Conservation (phyloP, 176 grass and related monocot genomes). For the Zea mays region DNA sequence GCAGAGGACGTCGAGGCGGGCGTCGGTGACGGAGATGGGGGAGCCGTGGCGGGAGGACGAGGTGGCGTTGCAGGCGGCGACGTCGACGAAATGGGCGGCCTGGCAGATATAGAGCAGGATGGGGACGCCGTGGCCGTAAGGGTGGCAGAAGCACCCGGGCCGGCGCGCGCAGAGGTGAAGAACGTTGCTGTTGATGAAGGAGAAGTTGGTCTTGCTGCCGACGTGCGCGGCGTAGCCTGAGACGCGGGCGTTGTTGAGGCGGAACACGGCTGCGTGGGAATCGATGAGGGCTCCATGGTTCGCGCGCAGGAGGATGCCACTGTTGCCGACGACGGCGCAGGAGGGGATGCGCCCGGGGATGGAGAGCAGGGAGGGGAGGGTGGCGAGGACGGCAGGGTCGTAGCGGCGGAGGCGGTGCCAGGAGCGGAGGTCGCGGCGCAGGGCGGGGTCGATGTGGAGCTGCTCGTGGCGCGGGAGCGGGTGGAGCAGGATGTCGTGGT, state of each 20-base stretch:
- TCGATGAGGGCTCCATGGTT: conserved; percentile 71
- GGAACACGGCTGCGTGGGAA: conserved; percentile 74
- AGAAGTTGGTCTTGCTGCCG: conserved; percentile 71
- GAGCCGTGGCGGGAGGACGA: conserved; percentile 42
- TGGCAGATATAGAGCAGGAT: conserved; percentile 92
- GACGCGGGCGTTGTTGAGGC: conserved; percentile 88
- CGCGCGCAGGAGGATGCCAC: conserved; percentile 78
- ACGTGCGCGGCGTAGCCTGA: conserved; percentile 55
- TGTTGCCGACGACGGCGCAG: conserved; percentile 94
- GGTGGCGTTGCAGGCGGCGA: conserved; percentile 65
- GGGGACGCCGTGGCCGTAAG: conserved; percentile 68
- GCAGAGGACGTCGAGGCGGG: conserved; percentile 79
- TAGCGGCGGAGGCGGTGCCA: conserved; percentile 74
- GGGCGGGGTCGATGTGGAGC: conserved; percentile 36
- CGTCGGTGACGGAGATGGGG: conserved; percentile 68
- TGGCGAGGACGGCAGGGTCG: conserved; percentile 59
- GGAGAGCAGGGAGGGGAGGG: conserved; percentile 37
- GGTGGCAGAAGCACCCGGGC: conserved; percentile 80
- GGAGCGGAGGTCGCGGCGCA: conserved; percentile 57
- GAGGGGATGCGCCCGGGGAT: conserved; percentile 43
- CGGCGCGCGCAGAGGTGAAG: conserved; percentile 73
- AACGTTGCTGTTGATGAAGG: conserved; percentile 99
- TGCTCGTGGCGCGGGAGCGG: conserved; percentile 47
- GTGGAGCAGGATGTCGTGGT: conserved; percentile 41
- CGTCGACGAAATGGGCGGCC: conserved; percentile 84